Evolutionary conservation across 495 filamentous ascomycete genomes (phyloP), one percentile per base, ranked within the genome.

Genomic region (Hypoxylon subgilvum): DNA sequence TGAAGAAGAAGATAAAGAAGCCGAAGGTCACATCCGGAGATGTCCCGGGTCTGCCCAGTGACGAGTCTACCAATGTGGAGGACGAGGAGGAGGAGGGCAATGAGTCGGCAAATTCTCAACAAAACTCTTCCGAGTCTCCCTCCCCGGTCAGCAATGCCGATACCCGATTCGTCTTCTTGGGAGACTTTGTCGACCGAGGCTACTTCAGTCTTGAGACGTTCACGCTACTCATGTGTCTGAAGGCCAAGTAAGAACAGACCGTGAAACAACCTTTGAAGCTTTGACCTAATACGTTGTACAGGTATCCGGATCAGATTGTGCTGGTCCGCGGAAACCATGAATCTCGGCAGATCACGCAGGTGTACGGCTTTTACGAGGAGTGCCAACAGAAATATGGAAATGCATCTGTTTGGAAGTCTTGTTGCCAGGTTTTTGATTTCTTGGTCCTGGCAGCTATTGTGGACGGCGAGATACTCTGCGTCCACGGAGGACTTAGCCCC

Each of bases 341-440:
- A 67, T 97, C 93, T 13, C 86, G 94, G 12, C 94, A 98, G 70
- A 98, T 98, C 54, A 98, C 94, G 6, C 93, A 97, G 70, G 94
- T 98, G 4, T 98, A 98, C 66, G 94, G 94, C 2, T 98, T 98
- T 76, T 97, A 97, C 77, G 94, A 97, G 66, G 94, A 98, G 68
- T 98, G 94, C 73, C 89, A 96, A 67, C 88, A 90, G 63, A 98
- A 98, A 69, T 98, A 98, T 67, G 93, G 93, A 52, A 97, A 96
- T 70, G 94, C 94, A 4, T 96, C 91, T 6, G 94, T 98, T 14
- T 98, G 94, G 94, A 98, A 98, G 74, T 90, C 92, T 0, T 98
- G 94, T 75, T 98, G 94, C 65, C 95, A 97, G 74, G 94, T 98
- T 16, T 98, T 98, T 66, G 94, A 98, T 74, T 98, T 98, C 72